Evolutionary conservation across 164 flowering plant genomes (phyloP).

Genomic region (Liquidambar formosana): DNA sequence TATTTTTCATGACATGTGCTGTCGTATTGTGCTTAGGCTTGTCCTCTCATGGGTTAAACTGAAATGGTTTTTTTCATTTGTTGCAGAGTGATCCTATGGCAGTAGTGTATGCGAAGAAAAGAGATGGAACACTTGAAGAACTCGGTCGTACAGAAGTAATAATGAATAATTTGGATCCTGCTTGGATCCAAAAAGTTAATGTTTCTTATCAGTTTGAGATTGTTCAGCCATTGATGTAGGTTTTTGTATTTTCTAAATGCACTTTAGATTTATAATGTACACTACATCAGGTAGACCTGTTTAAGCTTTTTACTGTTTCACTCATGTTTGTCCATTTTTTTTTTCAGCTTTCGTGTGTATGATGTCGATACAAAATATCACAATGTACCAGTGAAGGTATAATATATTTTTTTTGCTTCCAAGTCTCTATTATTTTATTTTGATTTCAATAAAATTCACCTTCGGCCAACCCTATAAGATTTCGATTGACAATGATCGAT

Average conservation of each 20-base stretch:
- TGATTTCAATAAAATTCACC: background rate
- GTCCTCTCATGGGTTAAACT: background rate
- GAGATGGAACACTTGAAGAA: constrained; percentile 68
- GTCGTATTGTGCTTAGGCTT: background rate
- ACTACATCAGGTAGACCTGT: background rate
- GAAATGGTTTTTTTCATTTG: background rate
- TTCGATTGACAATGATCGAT: background rate
- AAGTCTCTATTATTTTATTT: background rate
- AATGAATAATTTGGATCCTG: constrained; percentile 62
- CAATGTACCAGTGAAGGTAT: constrained; percentile 69
- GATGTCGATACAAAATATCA: constrained; percentile 78
- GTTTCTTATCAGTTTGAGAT: constrained; percentile 75
- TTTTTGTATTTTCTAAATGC: background rate
- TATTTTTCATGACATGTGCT: background rate
- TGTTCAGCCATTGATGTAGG: constrained; percentile 72
- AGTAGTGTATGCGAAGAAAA: constrained; percentile 55
- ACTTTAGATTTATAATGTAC: background rate
- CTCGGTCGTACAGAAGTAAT: constrained; percentile 86
- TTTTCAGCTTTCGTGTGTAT: constrained; percentile 62
- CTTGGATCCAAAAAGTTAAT: constrained; percentile 65
- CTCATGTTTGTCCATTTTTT: background rate
- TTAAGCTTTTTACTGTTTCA: background rate
- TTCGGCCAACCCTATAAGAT: background rate
- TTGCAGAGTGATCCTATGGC: constrained; percentile 84
- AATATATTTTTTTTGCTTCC: background rate